Evolutionary conservation across 371 early-diverging fungal species (phyloP).

Genomic region (Circinella minor): DNA sequence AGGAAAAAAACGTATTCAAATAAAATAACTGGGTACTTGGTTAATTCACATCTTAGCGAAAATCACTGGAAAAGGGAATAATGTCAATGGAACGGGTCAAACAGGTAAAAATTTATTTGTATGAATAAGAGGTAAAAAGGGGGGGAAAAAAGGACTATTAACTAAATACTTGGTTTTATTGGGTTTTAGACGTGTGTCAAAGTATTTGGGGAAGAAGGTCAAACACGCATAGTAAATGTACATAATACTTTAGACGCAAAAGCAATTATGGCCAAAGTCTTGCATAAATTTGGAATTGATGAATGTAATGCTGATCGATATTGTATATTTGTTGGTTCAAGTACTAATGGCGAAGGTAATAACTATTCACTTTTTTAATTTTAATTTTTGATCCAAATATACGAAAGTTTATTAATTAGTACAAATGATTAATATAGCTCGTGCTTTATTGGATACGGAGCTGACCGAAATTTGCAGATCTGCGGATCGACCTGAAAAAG

Average conservation of each 20-base stretch:
- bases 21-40: too few species aligned
- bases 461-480: slow-evolving; percentile 73
- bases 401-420: not conserved
- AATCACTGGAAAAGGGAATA: slow-evolving; percentile 56
- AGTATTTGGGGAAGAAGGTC: slow-evolving; percentile 73
- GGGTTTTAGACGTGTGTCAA: slow-evolving; percentile 59
- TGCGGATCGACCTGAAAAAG: slow-evolving; percentile 69
- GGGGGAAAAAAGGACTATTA: too few species aligned
- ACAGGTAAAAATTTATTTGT: slow-evolving; percentile 37
- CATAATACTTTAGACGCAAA: slow-evolving; percentile 60
- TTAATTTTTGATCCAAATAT: not conserved
- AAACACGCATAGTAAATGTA: slow-evolving; percentile 69
- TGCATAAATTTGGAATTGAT: slow-evolving; percentile 72
- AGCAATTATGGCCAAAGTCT: slow-evolving; percentile 61
- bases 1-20: too few species aligned
- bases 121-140: too few species aligned
- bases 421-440: slow-evolving; percentile 37
- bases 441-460: slow-evolving; percentile 74
- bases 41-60: slow-evolving; percentile 26
- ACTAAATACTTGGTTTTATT: not conserved
- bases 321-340: slow-evolving; percentile 67
- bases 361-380: not conserved
- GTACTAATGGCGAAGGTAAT: slow-evolving; percentile 65
- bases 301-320: slow-evolving; percentile 61
- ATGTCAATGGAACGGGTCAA: slow-evolving; percentile 74